phyloP scores from a whole-genome alignment of 1,284 basidiomycete genomes.

The Xerocomus alliaceus region DNA sequence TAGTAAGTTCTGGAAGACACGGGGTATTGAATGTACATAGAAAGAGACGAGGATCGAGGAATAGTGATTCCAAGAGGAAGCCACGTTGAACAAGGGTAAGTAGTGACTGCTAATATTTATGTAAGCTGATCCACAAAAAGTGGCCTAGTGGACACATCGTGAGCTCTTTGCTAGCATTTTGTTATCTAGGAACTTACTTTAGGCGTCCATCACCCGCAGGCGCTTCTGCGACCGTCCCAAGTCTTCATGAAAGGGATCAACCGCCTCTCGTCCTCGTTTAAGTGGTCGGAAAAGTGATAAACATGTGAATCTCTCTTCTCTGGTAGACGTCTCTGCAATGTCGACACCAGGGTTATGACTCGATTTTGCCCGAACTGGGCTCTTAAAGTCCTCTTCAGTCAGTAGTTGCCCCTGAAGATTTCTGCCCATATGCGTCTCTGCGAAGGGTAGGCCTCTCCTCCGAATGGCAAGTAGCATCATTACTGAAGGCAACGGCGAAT shows the following conservation, averaged over 20 bases:
- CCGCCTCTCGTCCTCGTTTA: neutral
- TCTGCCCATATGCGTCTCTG: neutral
- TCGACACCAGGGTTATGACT: neutral
- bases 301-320: neutral
- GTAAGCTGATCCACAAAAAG: neutral
- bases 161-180: neutral
- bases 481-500: neutral
- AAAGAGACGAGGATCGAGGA: too few species aligned
- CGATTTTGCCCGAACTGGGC: too few species aligned
- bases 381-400: neutral
- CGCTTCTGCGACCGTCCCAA: neutral
- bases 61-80: neutral
- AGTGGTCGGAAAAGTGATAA: neutral
- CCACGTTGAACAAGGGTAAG: neutral
- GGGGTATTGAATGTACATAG: too few species aligned
- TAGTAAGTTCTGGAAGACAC: too few species aligned
- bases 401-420: neutral
- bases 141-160: neutral
- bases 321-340: neutral
- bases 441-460: neutral
- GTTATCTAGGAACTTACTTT: neutral
- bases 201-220: neutral
- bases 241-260: neutral
- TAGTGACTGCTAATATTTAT: too few species aligned
- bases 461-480: neutral